A percentile compares a stretch with the other conserved stretches of the same genome.
Conservation (phyloP, 176 grass and related monocot species). For the barley (Hordeum vulgare) region MorexV3_pseudomolecules_assembly NC_058524.1:404846128-404846627, state of each 20-base stretch:
- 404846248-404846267: constrained; percentile 12
- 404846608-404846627: background rate
- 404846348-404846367: constrained; percentile 13
- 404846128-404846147: background rate
- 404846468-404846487: background rate
- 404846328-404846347: constrained; percentile 36
- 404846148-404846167: background rate
- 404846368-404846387: constrained; percentile 39
- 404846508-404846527: background rate
- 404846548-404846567: constrained; percentile 32
- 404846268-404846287: constrained; percentile 60
- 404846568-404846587: constrained; percentile 14
- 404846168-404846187: background rate
- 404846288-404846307: constrained; percentile 93
- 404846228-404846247: background rate
- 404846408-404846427: constrained; percentile 44
- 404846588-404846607: constrained; percentile 25
- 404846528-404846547: constrained; percentile 14
- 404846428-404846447: constrained; percentile 6
- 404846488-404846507: background rate
- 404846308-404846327: constrained; percentile 72
- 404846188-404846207: background rate
- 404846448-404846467: constrained; percentile 19
- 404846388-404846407: constrained; percentile 35
- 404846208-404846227: background rate